phyloP scores from a whole-genome alignment of 2,329 filamentous ascomycete species.

The Lasiodiplodia gonubiensis region DNA sequence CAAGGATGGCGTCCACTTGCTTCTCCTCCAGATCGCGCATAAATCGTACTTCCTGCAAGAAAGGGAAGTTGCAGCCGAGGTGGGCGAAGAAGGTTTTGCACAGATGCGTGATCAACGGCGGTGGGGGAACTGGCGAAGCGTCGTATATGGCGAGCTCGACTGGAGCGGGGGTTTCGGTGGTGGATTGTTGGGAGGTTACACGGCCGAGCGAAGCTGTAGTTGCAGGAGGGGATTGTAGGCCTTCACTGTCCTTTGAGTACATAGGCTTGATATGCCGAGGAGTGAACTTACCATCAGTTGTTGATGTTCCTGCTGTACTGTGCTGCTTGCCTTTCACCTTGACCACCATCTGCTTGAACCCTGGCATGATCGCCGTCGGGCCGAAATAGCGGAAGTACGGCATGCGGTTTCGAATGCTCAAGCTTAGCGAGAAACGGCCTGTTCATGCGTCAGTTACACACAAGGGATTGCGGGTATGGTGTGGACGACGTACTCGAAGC shows the following conservation, averaged over 20 bases:
- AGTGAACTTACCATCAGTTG: conserved; percentile 48
- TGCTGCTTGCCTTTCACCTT: conserved; percentile 71
- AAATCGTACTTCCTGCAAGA: conserved; percentile 75
- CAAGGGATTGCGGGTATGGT: conserved; percentile 27
- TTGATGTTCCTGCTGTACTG: conserved; percentile 62
- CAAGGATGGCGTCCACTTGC: conserved; percentile 79
- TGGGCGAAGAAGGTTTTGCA: conserved; percentile 82
- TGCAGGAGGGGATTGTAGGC: conserved; percentile 40
- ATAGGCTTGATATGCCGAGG: neutral
- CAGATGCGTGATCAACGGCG: conserved; percentile 75
- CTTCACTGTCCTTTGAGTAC: conserved; percentile 30
- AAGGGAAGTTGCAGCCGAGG: conserved; percentile 85
- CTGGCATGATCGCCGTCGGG: conserved; percentile 87
- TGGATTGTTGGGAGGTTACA: conserved; percentile 33
- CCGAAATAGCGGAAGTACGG: conserved; percentile 93
- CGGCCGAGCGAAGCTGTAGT: conserved; percentile 15
- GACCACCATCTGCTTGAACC: conserved; percentile 91
- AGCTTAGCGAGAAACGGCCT: conserved; percentile 38
- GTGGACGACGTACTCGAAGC: conserved; percentile 38
- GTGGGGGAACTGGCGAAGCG: conserved; percentile 72
- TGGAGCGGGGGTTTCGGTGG: conserved; percentile 51
- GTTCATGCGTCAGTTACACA: conserved; percentile 34
- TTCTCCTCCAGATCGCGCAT: conserved; percentile 79
- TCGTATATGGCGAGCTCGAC: conserved; percentile 73
- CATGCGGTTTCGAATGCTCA: conserved; percentile 67